Evolutionary conservation across 164 flowering plant genomes (phyloP), one percentile per base, ranked within the genome.

Genomic region (Vitis rotundifolia): DNA sequence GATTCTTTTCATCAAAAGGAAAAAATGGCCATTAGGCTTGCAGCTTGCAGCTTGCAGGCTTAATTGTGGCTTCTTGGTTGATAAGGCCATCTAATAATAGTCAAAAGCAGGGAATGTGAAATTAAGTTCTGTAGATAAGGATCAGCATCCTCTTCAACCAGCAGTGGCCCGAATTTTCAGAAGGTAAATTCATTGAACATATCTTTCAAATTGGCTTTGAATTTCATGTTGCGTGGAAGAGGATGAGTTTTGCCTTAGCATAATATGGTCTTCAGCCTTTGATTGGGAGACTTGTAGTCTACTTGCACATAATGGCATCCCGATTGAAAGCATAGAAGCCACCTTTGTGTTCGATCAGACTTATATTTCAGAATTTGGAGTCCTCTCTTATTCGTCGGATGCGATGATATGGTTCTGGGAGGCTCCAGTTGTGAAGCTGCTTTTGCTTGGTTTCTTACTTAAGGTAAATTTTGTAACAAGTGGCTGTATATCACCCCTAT

Each of bases 1-100:
- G 98, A 77, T 91, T 93, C 84, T 96, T 93, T 71, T 85, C 96
- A 3, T 81, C 98, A 0, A 93, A 91, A 70, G 81, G 80, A 56
- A 93, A 83, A 79, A 84, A 54, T 58, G 78, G 70, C 37, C 65
- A 78, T 11, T 87, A 84, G 70, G 61, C 72, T 49, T 50, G 55
- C 59, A 26, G 61, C 72, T 49, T 50, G 55, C 59, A 26, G 50
- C 71, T 72, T 22, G 52, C 63, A 9, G 31, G 63, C 49, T 44
- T 22, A 48, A 56, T 49, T 26, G 8, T 18, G 9, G 15, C 19
- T 49, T 31, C 29, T 14, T 31, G 61, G 55, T 62, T 18, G 47
- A 63, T 10, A 18, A 50, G 69, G 10, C 12, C 67, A 22, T 22
- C 47, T 9, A 22, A 28, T 54, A 67, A 53, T 48, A 60, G 52